Base-by-base conservation (phyloP, 2,329 filamentous ascomycete genomes). In the Didymella keratinophila region DNA sequence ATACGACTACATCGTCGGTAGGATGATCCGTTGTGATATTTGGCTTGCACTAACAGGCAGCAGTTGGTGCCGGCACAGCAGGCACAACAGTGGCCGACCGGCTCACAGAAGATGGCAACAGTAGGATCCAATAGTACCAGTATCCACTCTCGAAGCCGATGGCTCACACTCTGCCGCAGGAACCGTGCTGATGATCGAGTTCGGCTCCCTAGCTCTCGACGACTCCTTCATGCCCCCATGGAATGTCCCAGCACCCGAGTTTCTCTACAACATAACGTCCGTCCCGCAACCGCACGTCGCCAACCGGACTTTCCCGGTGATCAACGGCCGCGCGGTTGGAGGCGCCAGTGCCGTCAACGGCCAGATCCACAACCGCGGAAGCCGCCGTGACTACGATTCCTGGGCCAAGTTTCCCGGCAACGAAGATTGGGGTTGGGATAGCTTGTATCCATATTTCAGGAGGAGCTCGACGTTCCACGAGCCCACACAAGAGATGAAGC, bases 341-440 rank as follows among this genome's bases (percentile, higher is more conserved):
- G 75, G 76, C 7, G 73, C 74, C 10, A 70, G 68, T 23, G 68
- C 69, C 1, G 66, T 77, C 49, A 78, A 78, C 61, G 71, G 70
- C 4, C 46, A 56, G 18, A 18, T 56, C 3, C 46, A 56, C 39
- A 50, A 28, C 8, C 46, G 53, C 4, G 53, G 41, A 1, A 56
- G 53, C 46, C 37, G n/a, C 4, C 32, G 44, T 6, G 46, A 50
- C 27, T 50, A 56, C 23, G 39, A 50, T 9, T 39, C 43, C 10
- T 44, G 34, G 21, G 46, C 53, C 4, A 32, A 45, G 25, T 56
- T 56, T 16, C 23, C 53, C 2, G 53, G 53, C 3, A 56, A 50
- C 32, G 39, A 50, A 16, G 46, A 9, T 6, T 56, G 53, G 46
- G 23, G 30, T 5, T 56, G 53, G 46, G 41, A 50, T 1, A 8